Evolutionary conservation across 176 grass and related monocot genomes (phyloP), one percentile per base, ranked within the genome.

Genomic region (Carex scoparia): DNA sequence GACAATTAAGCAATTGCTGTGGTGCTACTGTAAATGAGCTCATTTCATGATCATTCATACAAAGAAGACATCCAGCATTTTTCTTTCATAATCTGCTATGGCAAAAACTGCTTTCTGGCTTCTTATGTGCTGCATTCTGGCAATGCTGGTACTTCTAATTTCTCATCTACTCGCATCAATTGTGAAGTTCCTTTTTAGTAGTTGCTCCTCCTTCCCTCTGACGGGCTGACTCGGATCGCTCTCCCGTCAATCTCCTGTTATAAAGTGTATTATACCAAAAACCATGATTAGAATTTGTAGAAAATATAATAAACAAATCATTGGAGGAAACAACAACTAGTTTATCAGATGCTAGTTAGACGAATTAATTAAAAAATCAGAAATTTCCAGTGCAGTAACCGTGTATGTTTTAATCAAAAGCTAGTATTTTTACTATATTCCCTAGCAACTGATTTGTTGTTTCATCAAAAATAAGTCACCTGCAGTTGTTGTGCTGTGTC

Each of bases 231-330:
- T 60, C 91, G 78, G 57, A 98, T 92, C 11, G 90, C 82, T 71
- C 95, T 86, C 58, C 95, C 95, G 69, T 95, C 88, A 23, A 98
- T 35, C 74, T 98, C 93, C 93, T 98, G 91, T 82, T 85, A 60
- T 0, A 68, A 7, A 11, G 48, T 51, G 23, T 51, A 51, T 51
- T 51, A 51, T 51, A 51, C 48, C 48, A 51, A 51, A 51, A 51
- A 51, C 11, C 9, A 51, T 51, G 48, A 11, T 51, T 51, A 51
- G 9, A 51, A 51, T 51, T 51, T 51, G 9, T 11, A 51, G 48
- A 51, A 51, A 51, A 51, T 2, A 51, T 51, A 51, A 51, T 51
- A 51, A 51, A 51, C 48, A 2, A 51, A 11, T 51, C 10, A 51
- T 51, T 51, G 48, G 48, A 51, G 48, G 10, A 51, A 51, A 10